These are phyloP conservation scores for Danielozyma ontarioensis DNA, from an alignment of 805 yeast genomes.

Conservation along the genomic window DNA sequence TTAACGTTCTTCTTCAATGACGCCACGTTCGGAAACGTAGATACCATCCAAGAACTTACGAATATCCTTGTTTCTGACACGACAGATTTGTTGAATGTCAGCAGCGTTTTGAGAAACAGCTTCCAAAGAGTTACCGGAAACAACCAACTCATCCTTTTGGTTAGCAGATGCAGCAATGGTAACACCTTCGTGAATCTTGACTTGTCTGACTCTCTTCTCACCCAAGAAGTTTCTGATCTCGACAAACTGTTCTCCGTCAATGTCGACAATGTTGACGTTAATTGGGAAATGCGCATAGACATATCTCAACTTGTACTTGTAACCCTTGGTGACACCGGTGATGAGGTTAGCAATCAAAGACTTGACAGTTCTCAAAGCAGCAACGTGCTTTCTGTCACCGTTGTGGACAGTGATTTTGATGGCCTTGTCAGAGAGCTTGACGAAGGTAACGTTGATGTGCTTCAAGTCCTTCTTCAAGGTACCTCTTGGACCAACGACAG, in stretches of 20 bases:
- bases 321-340: conserved; percentile 99
- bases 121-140: conserved; percentile 94
- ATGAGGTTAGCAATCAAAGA: conserved; percentile 90
- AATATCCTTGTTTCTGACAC: conserved; percentile 99
- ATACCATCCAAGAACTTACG: conserved; percentile 99
- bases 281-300: conserved; percentile 99
- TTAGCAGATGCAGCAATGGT: conserved; percentile 70
- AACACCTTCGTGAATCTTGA: conserved; percentile 87
- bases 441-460: conserved; percentile 93
- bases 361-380: conserved; percentile 98
- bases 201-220: conserved; percentile 93
- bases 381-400: conserved; percentile 99
- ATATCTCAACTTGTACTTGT: conserved; percentile 99
- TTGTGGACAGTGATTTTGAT: conserved; percentile 92
- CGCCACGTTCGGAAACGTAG: conserved; percentile 95
- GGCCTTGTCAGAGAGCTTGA: conserved; percentile 63
- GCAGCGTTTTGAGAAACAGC: conserved; percentile 98
- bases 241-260: conserved; percentile 67
- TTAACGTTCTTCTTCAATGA: conserved; percentile 62
- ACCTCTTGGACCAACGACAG: conserved; percentile 98
- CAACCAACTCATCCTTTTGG: conserved; percentile 92
- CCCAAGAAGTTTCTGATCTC: conserved; percentile 99
- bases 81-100: conserved; percentile 95
- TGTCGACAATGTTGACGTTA: conserved; percentile 87
- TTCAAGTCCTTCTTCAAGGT: conserved; percentile 80